These are phyloP conservation scores for Penicillium sp. DNA, from an alignment of 2,329 filamentous ascomycete species.

Conservation along the genomic window DNA sequence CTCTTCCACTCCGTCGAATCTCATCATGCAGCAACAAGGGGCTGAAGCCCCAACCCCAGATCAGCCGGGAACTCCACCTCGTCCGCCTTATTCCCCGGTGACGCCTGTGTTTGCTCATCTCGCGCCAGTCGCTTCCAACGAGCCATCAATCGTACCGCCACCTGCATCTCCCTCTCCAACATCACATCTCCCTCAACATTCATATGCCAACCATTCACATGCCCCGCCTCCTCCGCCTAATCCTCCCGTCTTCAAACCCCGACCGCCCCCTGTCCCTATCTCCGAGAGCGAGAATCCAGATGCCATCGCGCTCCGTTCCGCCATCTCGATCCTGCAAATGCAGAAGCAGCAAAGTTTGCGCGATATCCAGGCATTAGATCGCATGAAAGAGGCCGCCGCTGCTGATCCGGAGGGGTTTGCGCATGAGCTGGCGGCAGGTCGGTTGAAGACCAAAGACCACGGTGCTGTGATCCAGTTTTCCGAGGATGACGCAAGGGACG, in stretches of 20 bases:
- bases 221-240: constrained; percentile 17
- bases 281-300: constrained; percentile 67
- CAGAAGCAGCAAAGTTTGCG: constrained; percentile 74
- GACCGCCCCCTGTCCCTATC: constrained; percentile 45
- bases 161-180: constrained; percentile 30
- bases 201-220: constrained; percentile 9
- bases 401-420: constrained; percentile 70
- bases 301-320: constrained; percentile 79
- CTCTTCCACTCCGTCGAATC: neutral
- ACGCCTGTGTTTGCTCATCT: constrained; percentile 45
- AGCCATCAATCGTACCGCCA: constrained; percentile 34
- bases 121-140: constrained; percentile 27
- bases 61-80: constrained; percentile 41
- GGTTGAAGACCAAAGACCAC: constrained; percentile 47
- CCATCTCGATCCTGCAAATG: constrained; percentile 81
- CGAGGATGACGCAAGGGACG: constrained; percentile 37
- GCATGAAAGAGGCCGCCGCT: constrained; percentile 68
- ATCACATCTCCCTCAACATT: constrained; percentile 10
- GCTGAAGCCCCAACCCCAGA: constrained; percentile 12
- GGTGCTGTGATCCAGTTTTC: constrained; percentile 37
- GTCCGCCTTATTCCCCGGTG: constrained; percentile 48
- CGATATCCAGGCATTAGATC: constrained; percentile 69
- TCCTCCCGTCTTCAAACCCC: constrained; percentile 31
- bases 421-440: constrained; percentile 63
- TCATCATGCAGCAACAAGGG: constrained; percentile 18